A percentile compares a stretch with the other conserved stretches of the same genome.
These are phyloP conservation scores for Tuber indicum DNA, from an alignment of 495 filamentous ascomycete genomes.

Conservation along the genomic window DNA sequence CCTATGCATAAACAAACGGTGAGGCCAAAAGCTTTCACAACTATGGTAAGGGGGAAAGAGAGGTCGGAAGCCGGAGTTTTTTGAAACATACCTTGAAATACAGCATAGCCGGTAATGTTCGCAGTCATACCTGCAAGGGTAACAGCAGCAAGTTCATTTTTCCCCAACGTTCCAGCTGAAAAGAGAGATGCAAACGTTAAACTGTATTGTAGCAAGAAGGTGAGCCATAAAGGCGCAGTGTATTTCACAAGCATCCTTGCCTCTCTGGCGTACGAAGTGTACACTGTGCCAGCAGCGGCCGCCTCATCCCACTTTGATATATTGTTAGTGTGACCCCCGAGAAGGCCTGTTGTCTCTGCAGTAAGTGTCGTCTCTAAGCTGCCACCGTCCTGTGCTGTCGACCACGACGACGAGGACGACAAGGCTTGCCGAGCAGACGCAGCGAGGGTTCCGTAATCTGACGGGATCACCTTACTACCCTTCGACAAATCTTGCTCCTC, in stretches of 20 bases:
- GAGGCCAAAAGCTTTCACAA: neutral
- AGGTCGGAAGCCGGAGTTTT: neutral
- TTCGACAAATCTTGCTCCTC: constrained; percentile 66
- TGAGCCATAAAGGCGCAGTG: constrained; percentile 57
- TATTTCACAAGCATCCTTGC: constrained; percentile 59
- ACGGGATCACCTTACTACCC: constrained; percentile 17
- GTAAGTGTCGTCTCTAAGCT: constrained; percentile 8
- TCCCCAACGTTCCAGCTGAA: constrained; percentile 59
- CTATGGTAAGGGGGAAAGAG: neutral
- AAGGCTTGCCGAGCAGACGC: neutral
- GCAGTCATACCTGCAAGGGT: constrained; percentile 65
- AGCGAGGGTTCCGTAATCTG: constrained; percentile 19
- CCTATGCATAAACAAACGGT: constrained; percentile 37
- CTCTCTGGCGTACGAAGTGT: constrained; percentile 80
- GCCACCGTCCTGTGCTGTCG: neutral
- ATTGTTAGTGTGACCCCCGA: constrained; percentile 40
- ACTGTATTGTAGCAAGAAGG: constrained; percentile 66
- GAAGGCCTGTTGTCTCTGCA: constrained; percentile 52
- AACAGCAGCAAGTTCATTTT: constrained; percentile 58
- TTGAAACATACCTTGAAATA: constrained; percentile 52
- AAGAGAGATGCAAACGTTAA: constrained; percentile 64
- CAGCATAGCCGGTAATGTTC: constrained; percentile 64
- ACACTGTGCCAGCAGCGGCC: constrained; percentile 62
- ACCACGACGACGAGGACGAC: neutral
- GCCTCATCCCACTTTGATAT: constrained; percentile 71